Conservation (phyloP, 495 filamentous ascomycete genomes). For the Penicilliopsis zonata region DNA sequence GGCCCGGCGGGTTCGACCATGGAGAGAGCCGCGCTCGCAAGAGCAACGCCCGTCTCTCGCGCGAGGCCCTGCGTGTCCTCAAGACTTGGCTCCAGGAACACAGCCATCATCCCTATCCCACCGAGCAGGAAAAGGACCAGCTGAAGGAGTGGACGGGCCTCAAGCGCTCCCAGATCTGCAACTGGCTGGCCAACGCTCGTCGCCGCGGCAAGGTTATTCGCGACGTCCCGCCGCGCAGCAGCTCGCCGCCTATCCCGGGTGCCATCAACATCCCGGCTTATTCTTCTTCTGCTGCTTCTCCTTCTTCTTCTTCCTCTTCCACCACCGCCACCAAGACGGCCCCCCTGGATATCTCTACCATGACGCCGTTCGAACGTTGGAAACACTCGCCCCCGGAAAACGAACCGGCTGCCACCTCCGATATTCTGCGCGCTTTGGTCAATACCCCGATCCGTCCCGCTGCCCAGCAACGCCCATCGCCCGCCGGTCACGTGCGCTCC, state of each 20-base stretch:
- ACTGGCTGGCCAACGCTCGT: slow-evolving; percentile 81
- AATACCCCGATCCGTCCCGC: slow-evolving; percentile 41
- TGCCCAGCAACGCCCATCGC: slow-evolving; percentile 28
- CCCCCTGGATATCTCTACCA: slow-evolving; percentile 39
- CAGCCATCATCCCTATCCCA: slow-evolving; percentile 68
- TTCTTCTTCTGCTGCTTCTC: too few relatives aligned
- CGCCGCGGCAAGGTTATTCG: slow-evolving; percentile 64
- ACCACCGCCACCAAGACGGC: too few relatives aligned
- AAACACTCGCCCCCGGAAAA: slow-evolving; percentile 75
- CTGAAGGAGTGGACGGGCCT: slow-evolving; percentile 62
- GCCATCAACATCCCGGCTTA: slow-evolving; percentile 63
- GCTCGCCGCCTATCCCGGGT: slow-evolving; percentile 45
- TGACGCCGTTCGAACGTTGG: slow-evolving; percentile 82
- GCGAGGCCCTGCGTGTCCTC: slow-evolving; percentile 59
- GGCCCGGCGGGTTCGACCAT: slow-evolving; percentile 22
- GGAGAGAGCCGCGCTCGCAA: slow-evolving; percentile 12
- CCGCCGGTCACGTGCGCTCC: slow-evolving; percentile 28
- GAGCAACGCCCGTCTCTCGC: slow-evolving; percentile 21
- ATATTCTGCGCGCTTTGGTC: slow-evolving; percentile 66
- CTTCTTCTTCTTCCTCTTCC: too few relatives aligned
- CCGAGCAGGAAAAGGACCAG: slow-evolving; percentile 64
- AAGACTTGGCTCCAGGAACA: slow-evolving; percentile 71
- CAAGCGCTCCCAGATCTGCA: slow-evolving; percentile 63
- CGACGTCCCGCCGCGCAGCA: slow-evolving; percentile 43
- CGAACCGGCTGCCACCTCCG: slow-evolving; percentile 69